Evolutionary conservation across 331 rosid genomes (phyloP).

Genomic region (Ulmus americana): DNA sequence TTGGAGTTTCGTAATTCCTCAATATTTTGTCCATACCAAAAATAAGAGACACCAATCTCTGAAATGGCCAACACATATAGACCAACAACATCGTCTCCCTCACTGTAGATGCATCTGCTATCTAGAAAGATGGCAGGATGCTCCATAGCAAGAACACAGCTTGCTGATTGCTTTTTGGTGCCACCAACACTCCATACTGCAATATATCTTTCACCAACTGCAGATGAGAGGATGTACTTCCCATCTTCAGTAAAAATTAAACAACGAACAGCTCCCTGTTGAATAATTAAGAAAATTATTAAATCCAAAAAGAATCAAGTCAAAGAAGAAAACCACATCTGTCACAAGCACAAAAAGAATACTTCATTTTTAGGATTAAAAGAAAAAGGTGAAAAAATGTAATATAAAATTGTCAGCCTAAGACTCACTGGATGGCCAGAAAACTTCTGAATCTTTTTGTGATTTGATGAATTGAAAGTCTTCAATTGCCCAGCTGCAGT

Average conservation of each 20-base stretch:
- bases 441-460: slow-evolving; percentile 72
- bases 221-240: slow-evolving; percentile 75
- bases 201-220: slow-evolving; percentile 80
- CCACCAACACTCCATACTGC: slow-evolving; percentile 71
- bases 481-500: slow-evolving; percentile 85
- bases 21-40: slow-evolving; percentile 67
- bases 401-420: slow-evolving; percentile 6
- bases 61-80: slow-evolving; percentile 79
- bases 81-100: slow-evolving; percentile 37
- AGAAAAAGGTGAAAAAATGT: slow-evolving; percentile 1
- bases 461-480: slow-evolving; percentile 53
- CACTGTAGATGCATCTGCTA: slow-evolving; percentile 44
- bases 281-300: slow-evolving; percentile 24
- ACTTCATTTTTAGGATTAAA: slow-evolving; percentile 10
- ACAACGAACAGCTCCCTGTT: slow-evolving; percentile 79
- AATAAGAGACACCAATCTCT: slow-evolving; percentile 74
- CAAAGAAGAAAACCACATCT: slow-evolving; percentile 4
- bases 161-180: slow-evolving; percentile 62
- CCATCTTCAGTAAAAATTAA: slow-evolving; percentile 81
- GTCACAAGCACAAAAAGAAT: not conserved
- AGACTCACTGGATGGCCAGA: slow-evolving; percentile 96
- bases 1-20: slow-evolving; percentile 56
- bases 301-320: slow-evolving; percentile 5
- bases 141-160: slow-evolving; percentile 84
- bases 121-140: slow-evolving; percentile 84